These are phyloP conservation scores for Dispira parvispora DNA, from an alignment of 192 early-diverging fungal species.

Conservation along the genomic window DNA sequence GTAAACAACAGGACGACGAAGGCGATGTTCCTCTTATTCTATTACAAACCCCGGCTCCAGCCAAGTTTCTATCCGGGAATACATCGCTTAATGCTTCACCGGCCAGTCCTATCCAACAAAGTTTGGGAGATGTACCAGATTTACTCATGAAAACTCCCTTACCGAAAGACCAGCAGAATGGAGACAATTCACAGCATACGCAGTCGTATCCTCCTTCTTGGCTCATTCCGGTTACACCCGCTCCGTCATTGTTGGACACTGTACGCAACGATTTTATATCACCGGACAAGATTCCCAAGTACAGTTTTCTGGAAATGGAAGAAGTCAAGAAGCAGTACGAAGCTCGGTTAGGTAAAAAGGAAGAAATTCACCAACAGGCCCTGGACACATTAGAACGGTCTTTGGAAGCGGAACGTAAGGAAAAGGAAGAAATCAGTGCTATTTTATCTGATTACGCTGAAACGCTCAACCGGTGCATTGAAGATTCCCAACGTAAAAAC, in stretches of 20 bases:
- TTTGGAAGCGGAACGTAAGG: neutral
- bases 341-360: neutral
- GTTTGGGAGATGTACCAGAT: too few relatives aligned
- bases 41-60: conserved; percentile 3
- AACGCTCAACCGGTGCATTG: neutral
- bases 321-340: neutral
- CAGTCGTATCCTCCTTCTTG: neutral
- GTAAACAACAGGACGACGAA: too few relatives aligned
- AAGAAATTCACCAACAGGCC: neutral
- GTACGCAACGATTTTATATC: conserved; percentile 7
- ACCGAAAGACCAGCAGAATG: too few relatives aligned
- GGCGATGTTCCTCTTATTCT: neutral
- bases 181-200: too few relatives aligned
- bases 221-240: conserved; percentile 4
- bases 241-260: conserved; percentile 1
- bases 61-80: neutral
- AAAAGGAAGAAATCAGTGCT: conserved; percentile 9
- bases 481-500: conserved; percentile 13
- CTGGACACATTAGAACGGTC: neutral
- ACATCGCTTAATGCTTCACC: too few relatives aligned
- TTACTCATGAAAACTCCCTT: too few relatives aligned
- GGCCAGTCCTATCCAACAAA: too few relatives aligned
- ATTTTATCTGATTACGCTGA: conserved; percentile 1
- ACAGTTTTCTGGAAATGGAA: conserved; percentile 3
- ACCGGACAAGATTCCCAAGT: conserved; percentile 8